These are phyloP conservation scores for Wilcoxina mikolae DNA, from an alignment of 495 filamentous ascomycete genomes.

Conservation along the genomic window DNA sequence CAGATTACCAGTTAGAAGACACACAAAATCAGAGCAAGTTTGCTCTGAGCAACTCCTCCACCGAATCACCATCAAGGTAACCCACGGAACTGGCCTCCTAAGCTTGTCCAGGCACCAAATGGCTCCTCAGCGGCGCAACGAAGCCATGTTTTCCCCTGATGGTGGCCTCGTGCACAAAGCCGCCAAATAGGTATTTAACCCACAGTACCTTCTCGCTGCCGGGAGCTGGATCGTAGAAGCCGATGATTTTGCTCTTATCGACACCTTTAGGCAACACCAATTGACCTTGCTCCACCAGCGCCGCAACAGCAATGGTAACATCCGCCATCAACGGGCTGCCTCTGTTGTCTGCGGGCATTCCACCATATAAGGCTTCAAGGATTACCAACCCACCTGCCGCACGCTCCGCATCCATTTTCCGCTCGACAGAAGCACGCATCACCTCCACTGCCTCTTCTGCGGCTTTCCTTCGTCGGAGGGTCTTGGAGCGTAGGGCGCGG, in stretches of 20 bases:
- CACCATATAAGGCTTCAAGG: slow-evolving; percentile 18
- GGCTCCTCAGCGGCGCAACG: slow-evolving; percentile 28
- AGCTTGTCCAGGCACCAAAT: slow-evolving; percentile 1
- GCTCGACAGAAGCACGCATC: slow-evolving; percentile 38
- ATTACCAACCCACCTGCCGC: slow-evolving; percentile 26
- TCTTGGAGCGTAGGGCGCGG: slow-evolving; percentile 32
- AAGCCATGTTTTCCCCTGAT: slow-evolving; percentile 36
- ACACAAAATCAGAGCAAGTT: no score
- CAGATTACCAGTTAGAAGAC: no score
- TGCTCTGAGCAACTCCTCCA: no score
- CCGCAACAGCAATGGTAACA: slow-evolving; percentile 38
- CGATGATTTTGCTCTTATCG: slow-evolving; percentile 39
- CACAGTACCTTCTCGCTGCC: slow-evolving; percentile 37
- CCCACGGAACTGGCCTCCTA: no score
- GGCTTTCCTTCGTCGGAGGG: slow-evolving; percentile 35
- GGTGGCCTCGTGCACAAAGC: slow-evolving; percentile 34
- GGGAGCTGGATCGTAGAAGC: slow-evolving; percentile 46
- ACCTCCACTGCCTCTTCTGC: slow-evolving; percentile 40
- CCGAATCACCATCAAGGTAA: no score
- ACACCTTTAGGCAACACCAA: slow-evolving; percentile 33
- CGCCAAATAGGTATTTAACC: slow-evolving; percentile 40
- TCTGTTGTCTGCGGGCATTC: slow-evolving; percentile 3
- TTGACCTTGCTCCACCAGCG: slow-evolving; percentile 36
- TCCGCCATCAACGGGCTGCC: slow-evolving; percentile 27
- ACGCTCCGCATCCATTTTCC: slow-evolving; percentile 34